Conservation (phyloP, 2,329 filamentous ascomycete species). For the Aureobasidium sp. region DNA sequence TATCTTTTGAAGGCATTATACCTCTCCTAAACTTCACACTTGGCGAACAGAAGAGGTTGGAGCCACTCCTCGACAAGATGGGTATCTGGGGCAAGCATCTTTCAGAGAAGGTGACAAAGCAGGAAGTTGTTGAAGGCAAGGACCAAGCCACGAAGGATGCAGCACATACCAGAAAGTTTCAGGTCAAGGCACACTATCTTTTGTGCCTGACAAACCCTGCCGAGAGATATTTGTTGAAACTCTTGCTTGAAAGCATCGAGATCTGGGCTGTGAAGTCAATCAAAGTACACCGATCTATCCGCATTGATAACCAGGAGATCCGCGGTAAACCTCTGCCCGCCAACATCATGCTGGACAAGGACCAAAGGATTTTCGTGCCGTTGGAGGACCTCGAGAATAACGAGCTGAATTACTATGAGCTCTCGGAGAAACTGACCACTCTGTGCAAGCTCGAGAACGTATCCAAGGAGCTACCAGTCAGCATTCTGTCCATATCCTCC, state of each 20-base stretch:
- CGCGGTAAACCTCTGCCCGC: neutral
- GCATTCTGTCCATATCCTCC: neutral
- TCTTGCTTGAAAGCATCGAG: neutral
- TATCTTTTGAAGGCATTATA: neutral
- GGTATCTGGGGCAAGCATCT: neutral
- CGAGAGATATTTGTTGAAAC: neutral
- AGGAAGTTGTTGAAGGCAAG: neutral
- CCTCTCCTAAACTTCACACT: neutral
- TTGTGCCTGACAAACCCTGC: neutral
- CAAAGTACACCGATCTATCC: neutral
- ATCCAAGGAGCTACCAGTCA: neutral
- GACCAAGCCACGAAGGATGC: neutral
- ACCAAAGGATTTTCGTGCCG: neutral
- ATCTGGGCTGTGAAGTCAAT: neutral
- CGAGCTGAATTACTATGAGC: neutral
- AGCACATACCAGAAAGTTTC: neutral
- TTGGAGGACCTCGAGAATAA: neutral
- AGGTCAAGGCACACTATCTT: neutral
- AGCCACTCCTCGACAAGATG: neutral
- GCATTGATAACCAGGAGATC: neutral
- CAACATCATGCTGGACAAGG: neutral
- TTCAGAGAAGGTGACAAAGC: neutral
- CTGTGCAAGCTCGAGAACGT: slow-evolving; percentile 21
- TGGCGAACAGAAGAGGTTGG: neutral
- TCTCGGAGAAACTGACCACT: neutral